A percentile compares a stretch with the other conserved stretches of the same genome.
phyloP scores from a whole-genome alignment of 2,329 filamentous ascomycete genomes.

The Aspergillus hiratsukae region DNA sequence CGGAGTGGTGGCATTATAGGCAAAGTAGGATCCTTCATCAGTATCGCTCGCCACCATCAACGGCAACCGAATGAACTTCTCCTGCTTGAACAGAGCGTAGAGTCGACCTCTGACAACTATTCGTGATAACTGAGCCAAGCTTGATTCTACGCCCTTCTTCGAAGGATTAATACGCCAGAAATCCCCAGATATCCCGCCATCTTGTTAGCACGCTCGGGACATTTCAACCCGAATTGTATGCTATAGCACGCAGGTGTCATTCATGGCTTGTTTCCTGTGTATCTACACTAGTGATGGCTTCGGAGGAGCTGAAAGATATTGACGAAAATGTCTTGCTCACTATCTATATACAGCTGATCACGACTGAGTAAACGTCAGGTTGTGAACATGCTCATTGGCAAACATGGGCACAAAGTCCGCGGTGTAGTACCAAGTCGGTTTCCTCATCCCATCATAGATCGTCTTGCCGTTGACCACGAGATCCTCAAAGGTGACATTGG shows the following conservation, averaged over 20 bases:
- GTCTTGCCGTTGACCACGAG: constrained; percentile 16
- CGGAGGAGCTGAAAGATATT: no score
- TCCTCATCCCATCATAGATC: constrained; percentile 21
- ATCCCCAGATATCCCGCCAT: not conserved
- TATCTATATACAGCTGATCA: not conserved
- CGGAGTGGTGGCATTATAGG: constrained; percentile 43
- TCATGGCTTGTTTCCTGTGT: no score
- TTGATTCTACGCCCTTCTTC: not conserved
- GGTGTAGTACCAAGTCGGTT: constrained; percentile 23
- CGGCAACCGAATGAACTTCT: constrained; percentile 52
- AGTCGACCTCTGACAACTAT: constrained; percentile 47
- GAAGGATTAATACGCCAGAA: not conserved
- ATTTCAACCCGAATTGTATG: not conserved
- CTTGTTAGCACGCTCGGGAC: not conserved
- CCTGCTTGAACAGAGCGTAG: constrained; percentile 46
- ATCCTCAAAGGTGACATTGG: constrained; percentile 5
- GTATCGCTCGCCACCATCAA: constrained; percentile 48
- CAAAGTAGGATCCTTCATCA: constrained; percentile 43
- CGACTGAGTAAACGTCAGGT: constrained; percentile 3
- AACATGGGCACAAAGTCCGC: constrained; percentile 24
- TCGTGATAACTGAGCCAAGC: not conserved
- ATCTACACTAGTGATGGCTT: no score
- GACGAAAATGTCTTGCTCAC: no score
- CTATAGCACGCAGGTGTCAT: not conserved
- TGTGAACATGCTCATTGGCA: constrained; percentile 17